Conservation (phyloP, 345 rosid genomes). For the Salix dunnii region DNA sequence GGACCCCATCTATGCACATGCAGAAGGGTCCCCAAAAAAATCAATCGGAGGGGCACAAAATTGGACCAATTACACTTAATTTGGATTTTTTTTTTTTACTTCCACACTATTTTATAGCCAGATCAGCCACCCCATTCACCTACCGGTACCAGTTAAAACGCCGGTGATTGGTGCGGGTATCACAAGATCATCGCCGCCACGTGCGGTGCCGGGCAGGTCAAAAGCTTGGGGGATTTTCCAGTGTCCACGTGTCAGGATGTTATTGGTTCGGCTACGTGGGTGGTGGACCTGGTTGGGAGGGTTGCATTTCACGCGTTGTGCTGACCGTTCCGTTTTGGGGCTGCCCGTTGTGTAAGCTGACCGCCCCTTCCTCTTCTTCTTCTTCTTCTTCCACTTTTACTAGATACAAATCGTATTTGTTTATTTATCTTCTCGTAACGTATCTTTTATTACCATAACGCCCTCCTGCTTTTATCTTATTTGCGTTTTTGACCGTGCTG, state of each 20-base stretch:
- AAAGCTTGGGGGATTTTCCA: neutral
- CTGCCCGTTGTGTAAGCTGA: slow-evolving; percentile 31
- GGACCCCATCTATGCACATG: slow-evolving; percentile 13
- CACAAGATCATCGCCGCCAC: slow-evolving; percentile 33
- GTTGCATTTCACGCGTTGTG: slow-evolving; percentile 4
- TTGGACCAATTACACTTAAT: neutral
- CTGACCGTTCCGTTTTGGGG: slow-evolving; percentile 8
- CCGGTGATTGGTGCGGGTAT: neutral
- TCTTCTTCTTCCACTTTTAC: neutral
- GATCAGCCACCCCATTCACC: neutral
- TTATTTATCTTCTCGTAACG: neutral
- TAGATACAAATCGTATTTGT: neutral
- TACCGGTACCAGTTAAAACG: neutral
- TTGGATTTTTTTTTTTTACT: neutral
- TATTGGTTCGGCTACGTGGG: slow-evolving; percentile 19
- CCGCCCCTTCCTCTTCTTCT: slow-evolving; percentile 14
- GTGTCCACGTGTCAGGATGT: neutral
- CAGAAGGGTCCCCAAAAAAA: neutral
- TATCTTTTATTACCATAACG: neutral
- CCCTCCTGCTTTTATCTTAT: neutral
- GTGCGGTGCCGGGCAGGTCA: slow-evolving; percentile 34
- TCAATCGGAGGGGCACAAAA: neutral
- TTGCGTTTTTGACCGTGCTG: neutral
- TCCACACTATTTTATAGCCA: neutral
- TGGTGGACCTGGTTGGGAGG: slow-evolving; percentile 1